Evolutionary conservation across 2,329 filamentous ascomycete genomes (phyloP), one percentile per base, ranked within the genome.

Genomic region (Phialemonium atrogriseum): DNA sequence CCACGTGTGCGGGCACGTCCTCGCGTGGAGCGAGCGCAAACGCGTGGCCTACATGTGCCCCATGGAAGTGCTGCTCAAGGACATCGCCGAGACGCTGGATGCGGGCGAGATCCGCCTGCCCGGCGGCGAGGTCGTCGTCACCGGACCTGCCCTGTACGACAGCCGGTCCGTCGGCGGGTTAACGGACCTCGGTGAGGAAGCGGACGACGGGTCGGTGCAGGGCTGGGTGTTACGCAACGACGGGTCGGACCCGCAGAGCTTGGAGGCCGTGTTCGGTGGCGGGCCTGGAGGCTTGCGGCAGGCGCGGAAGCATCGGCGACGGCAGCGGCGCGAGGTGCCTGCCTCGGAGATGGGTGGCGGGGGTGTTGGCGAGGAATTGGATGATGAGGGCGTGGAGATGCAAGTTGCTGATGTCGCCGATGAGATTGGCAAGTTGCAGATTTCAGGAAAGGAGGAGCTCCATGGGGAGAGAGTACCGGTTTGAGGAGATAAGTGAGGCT

Each of bases 1-100:
- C 2, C 73, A 78, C 22, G 76, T 95, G 4, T 91, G 85, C 45
- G 89, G 89, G 0, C 89, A 95, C 47, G 84, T 96, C 0, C 68
- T 96, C 10, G 89, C 89, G 0, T 94, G 83, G 78, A 89, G 82
- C 44, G 73, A 78, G 40, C 76, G 79, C 39, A 89, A 84, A 49
- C 76, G 76, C 24, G 79, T 86, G 5, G 87, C 87, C 0, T 96
- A 94, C 54, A 91, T 96, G 39, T 91, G 86, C 39, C 89, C 89
- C 0, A 96, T 96, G 89, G 84, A 95, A 35, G 71, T 95, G 3
- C 61, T 94, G 10, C 67, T 96, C 9, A 73, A 81, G 17, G 89
- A 96, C 49, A 94, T 96, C 35, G 80, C 78, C 17, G 74, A 82
- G 39, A 87, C 81, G 0, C 63, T 95, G 1, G 73, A 78, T 14